Evolutionary conservation across 495 filamentous ascomycete genomes (phyloP), one percentile per base, ranked within the genome.

Genomic region (Cercophora samala): DNA sequence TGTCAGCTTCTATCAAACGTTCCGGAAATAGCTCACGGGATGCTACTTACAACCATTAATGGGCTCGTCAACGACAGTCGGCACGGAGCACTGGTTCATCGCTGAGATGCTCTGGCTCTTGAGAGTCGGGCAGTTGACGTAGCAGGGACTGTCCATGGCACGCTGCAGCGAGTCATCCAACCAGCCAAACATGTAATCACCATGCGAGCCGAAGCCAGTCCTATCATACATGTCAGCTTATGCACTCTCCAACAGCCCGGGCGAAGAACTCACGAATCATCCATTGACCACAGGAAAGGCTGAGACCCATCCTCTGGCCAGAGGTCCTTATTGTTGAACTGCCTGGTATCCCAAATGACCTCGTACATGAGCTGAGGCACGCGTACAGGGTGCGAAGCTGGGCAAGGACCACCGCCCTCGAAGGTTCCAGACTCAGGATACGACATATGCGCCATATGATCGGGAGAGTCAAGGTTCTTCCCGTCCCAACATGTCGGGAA

Each of bases 251-350:
- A 60, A 2, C 1, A 9, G 25, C 5, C 17, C 19, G 22, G 23
- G 3, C 6, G 58, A 18, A 29, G 13, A 21, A 24, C 58, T 60
- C 29, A 60, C 58, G 58, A 23, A 54, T 81, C 73, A 32, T 77
- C 78, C 58, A 77, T 79, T 53, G 72, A 76, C 79, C 80, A 84
- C 13, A 83, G 77, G 68, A 84, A 83, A 21, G 81, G 81, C 67
- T 83, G 80, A 58, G 66, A 75, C 54, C 77, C 78, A 58, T 79
- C 79, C 60, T 75, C 72, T 13, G 80, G 80, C 78, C 81, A 83
- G 37, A 76, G 55, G 56, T 52, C 59, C 54, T 64, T 64, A 64
- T 80, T 69, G 65, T 81, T 80, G 62, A 79, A 80, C 58, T 68
- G 60, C 6, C 70, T 69, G 6, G 78, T 80, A 32, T 77, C 73